Evolutionary conservation across 495 filamentous ascomycete species (phyloP), one percentile per base, ranked within the genome.

Genomic region (Tuber microsphaerosporum): DNA sequence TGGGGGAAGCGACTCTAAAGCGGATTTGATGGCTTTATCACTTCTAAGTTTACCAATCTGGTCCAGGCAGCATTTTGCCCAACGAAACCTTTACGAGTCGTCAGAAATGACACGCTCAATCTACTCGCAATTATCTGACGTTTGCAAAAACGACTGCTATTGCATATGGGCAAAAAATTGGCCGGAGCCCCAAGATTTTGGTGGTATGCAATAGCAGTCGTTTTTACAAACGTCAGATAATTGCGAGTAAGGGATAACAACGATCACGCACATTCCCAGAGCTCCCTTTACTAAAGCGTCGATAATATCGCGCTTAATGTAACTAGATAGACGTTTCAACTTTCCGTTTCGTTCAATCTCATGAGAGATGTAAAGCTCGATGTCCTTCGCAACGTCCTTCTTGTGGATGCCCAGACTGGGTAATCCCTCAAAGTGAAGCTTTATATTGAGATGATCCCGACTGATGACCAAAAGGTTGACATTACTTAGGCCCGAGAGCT

Each of bases 1-100:
- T 51, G 77, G 73, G 2, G 84, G 85, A 14, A 85, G 76, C 37
- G 75, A 75, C 39, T 70, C 71, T 42, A 85, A 74, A 14, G 83
- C 82, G 6, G 75, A 71, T 22, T 73, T 46, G 31, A 85, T 78
- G 56, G 71, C 75, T 8, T 69, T 71, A 22, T 51, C 61, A 31
- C 71, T 81, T 56, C 68, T 75, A 37, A 74, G 48, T 71, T 76
- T 80, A 69, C 71, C 26, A 73, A 85, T 75, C 39, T 65, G 70
- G n/a, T 73, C 70, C 1, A 77, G 34, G 9, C 70, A 73, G 14
- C 61, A 61, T 56, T 70, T 73, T 56, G 43, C 70, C 74, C 74
- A 76, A 37, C 56, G 74, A 31, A 77, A 77, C 74, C 76, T 77
- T 31, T 4, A 17, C 41, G 44, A 17, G 65, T 34, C 10, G 9